Conservation (phyloP, 306 rosid species). For the Astragalus membranaceus region DNA sequence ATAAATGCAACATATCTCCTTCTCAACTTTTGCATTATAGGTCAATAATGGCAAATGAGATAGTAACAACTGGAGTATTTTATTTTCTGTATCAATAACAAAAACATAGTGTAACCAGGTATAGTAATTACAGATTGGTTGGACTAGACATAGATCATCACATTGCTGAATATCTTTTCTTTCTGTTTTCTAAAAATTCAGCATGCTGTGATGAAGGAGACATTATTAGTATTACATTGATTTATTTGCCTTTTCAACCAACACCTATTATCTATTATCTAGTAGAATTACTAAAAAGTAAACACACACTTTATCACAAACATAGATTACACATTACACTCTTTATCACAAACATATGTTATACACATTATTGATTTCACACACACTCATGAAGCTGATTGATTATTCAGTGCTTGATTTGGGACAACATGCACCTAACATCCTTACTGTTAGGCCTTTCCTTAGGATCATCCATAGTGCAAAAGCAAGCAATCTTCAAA, state of each 20-base stretch:
- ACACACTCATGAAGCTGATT: not conserved
- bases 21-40: no score
- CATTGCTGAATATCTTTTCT: not conserved
- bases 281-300: not conserved
- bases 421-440: conserved; percentile 67
- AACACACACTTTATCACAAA: not conserved
- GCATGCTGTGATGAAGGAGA: conserved; percentile 14
- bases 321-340: conserved; percentile 5
- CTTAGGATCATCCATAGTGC: conserved; percentile 76
- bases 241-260: not conserved
- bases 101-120: not conserved
- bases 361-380: not conserved
- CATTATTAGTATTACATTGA: not conserved
- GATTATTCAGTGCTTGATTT: conserved; percentile 48
- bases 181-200: not conserved
- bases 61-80: not conserved
- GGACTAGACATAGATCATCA: not conserved
- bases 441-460: conserved; percentile 91
- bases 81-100: not conserved
- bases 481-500: conserved; percentile 82
- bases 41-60: no score
- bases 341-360: not conserved
- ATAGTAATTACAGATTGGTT: not conserved
- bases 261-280: not conserved
- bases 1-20: no score